Evolutionary conservation across 2,329 filamentous ascomycete species (phyloP).

Genomic region (Colletotrichum theobromicola): DNA sequence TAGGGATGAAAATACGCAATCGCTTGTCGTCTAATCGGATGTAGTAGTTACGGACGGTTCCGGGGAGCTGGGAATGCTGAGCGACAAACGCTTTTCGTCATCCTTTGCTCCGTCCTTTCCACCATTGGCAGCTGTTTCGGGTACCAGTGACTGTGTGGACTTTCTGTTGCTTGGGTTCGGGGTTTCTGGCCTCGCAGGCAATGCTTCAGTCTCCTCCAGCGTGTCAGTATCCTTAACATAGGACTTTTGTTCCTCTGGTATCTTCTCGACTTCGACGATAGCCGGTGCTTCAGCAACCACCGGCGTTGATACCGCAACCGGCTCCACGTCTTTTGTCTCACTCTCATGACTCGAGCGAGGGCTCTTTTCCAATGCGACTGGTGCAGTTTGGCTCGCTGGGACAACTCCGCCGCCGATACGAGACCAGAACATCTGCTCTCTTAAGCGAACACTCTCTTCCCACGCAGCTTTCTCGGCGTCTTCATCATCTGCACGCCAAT

Average conservation of each 20-base stretch:
- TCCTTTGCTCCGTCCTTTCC: background rate
- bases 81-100: conserved; percentile 1
- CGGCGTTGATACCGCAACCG: background rate
- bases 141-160: background rate
- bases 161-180: background rate
- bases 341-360: conserved; percentile 22
- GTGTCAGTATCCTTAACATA: background rate
- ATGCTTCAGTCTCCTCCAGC: background rate
- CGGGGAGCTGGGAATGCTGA: background rate
- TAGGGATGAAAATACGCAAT: background rate
- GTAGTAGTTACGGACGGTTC: background rate
- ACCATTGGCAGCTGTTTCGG: background rate
- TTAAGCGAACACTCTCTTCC: conserved; percentile 89
- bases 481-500: conserved; percentile 83
- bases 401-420: conserved; percentile 90
- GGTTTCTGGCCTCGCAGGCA: conserved; percentile 1
- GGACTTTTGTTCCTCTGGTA: background rate
- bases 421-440: conserved; percentile 98
- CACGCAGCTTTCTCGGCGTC: conserved; percentile 88
- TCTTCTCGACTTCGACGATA: background rate
- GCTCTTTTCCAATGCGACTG: conserved; percentile 19
- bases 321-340: background rate
- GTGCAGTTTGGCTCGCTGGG: conserved; percentile 55
- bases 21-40: background rate
- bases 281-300: background rate